Evolutionary conservation across 2,329 filamentous ascomycete genomes (phyloP), one percentile per base, ranked within the genome.

Genomic region (Periconia sp.): DNA sequence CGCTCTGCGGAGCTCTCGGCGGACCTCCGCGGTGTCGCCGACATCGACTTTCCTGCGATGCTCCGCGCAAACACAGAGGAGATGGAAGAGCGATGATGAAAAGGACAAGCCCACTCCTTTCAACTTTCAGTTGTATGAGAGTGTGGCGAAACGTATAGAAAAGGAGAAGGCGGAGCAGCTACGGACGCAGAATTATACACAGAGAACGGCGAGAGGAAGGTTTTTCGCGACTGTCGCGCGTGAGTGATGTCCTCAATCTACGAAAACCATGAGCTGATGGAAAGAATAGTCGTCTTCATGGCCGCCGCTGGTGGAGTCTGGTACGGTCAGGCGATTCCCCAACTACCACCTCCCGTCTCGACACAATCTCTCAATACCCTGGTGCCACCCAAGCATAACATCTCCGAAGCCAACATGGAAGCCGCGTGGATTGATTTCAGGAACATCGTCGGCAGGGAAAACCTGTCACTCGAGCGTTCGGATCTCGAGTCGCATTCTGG

Each of bases 391-490:
- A 66, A 79, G 57, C 84, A 86, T 61, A 80, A 87, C 62, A 78
- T 80, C 37, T 79, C 82, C 11, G 74, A 76, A 17, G 77, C 80
- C 17, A 86, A 82, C 52, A 75, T 87, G 52, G 82, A 88, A 67
- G 84, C 85, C 10, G 85, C 85, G 23, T 88, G 85, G 85, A 75
- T 79, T 2, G 85, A 87, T 59, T 83, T 87, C 66, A 79, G 82
- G 52, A 76, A 79, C 42, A 83, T 88, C 31, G 76, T 88, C 10
- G 85, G 85, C 42, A 80, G 81, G 63, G 83, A 85, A 45, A 83
- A 87, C 69, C 79, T 87, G n/a, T 85, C 82, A 5, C 85, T 85
- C 0, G 73, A 80, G 44, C 74, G 76, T 45, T 70, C 72, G 3
- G 84, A 87, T 43, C 71, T 85, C 27, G 76, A 80, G 52, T 75